phyloP scores from a whole-genome alignment of 2,329 filamentous ascomycete genomes.

The Xylogone sp. region DNA sequence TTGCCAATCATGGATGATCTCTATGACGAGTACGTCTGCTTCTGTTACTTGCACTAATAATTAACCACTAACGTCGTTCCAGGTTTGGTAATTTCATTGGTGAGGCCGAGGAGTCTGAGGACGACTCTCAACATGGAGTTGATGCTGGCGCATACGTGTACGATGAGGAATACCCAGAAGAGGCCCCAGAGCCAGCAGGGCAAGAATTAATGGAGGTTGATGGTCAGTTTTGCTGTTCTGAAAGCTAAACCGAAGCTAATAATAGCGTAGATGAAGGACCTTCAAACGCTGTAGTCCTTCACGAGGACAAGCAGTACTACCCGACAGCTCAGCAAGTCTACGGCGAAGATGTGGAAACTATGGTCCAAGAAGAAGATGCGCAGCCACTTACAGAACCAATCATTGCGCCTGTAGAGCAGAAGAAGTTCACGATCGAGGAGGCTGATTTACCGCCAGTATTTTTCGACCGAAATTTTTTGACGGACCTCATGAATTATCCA shows the following conservation, averaged over 20 bases:
- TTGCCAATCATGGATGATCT: slow-evolving; percentile 77
- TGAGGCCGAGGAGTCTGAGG: slow-evolving; percentile 83
- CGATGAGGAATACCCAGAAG: slow-evolving; percentile 66
- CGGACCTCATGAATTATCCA: slow-evolving; percentile 92
- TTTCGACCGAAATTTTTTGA: slow-evolving; percentile 89
- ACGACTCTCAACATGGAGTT: slow-evolving; percentile 74
- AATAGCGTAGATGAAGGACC: slow-evolving; percentile 64
- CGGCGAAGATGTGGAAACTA: slow-evolving; percentile 86
- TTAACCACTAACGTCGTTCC: slow-evolving; percentile 16
- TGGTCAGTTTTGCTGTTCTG: slow-evolving; percentile 43
- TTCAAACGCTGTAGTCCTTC: slow-evolving; percentile 94
- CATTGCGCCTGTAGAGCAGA: slow-evolving; percentile 86
- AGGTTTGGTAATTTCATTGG: slow-evolving; percentile 99
- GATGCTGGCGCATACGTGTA: slow-evolving; percentile 78
- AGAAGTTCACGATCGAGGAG: slow-evolving; percentile 95
- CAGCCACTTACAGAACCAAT: slow-evolving; percentile 91
- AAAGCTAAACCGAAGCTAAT: slow-evolving; percentile 20
- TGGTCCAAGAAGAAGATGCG: slow-evolving; percentile 96
- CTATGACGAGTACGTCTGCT: slow-evolving; percentile 76
- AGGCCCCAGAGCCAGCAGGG: slow-evolving; percentile 59
- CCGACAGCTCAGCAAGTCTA: slow-evolving; percentile 97
- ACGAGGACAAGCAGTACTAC: slow-evolving; percentile 99
- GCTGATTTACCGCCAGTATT: slow-evolving; percentile 83
- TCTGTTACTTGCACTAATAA: not conserved
- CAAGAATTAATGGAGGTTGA: slow-evolving; percentile 95